Conservation (phyloP, 2,329 filamentous ascomycete species). For the Endocalyx cinctus region DNA sequence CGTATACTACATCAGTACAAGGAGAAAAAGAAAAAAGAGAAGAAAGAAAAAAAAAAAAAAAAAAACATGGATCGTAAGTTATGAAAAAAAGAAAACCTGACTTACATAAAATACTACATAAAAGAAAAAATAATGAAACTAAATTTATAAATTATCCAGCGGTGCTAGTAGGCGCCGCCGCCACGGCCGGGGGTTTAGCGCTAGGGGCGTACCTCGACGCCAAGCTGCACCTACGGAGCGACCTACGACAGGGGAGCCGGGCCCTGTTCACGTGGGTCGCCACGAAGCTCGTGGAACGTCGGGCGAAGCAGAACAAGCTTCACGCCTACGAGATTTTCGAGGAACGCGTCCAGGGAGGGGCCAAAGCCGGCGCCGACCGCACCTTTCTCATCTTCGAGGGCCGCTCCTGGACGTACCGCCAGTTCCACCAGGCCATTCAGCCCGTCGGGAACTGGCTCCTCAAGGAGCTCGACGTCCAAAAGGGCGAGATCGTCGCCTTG, state of each 20-base stretch:
- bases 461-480: conserved; percentile 49
- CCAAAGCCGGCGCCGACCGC: conserved; percentile 12
- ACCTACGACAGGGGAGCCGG: conserved; percentile 43
- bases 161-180: conserved; percentile 13
- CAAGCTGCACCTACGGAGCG: conserved; percentile 60
- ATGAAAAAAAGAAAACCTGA: no score
- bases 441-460: conserved; percentile 60
- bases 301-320: conserved; percentile 13
- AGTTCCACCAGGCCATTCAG: conserved; percentile 47
- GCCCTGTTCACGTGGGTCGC: conserved; percentile 32
- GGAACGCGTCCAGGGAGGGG: conserved; percentile 19
- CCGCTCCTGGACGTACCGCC: conserved; percentile 54
- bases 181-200: conserved; percentile 22
- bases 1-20: no score
- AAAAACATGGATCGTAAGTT: no score
- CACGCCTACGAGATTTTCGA: conserved; percentile 20
- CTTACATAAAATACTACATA: no score
- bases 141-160: no score
- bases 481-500: conserved; percentile 57
- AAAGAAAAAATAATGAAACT: no score
- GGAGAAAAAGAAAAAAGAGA: no score
- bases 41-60: no score
- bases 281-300: conserved; percentile 38
- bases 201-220: conserved; percentile 57
- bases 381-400: conserved; percentile 52